Base-by-base conservation (phyloP, 2,329 filamentous ascomycete genomes). In the Aureobasidium mangrovei region DNA sequence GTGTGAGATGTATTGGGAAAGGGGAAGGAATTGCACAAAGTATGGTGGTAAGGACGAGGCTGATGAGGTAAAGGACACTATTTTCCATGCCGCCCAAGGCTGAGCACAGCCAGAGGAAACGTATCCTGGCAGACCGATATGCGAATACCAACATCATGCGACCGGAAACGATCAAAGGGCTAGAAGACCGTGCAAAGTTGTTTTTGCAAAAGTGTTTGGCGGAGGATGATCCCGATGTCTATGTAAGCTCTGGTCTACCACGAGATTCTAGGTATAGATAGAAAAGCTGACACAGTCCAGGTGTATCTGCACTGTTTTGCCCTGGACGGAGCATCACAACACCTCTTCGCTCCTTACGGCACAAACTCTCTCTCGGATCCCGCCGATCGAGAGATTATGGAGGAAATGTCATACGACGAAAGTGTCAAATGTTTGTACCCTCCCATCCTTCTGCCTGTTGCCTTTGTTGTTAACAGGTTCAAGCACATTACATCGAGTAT, bases 271-370 rank as follows among this genome's bases (percentile, higher is more conserved):
- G 7, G 7, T 26, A 10, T 8, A 12, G n/a, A 31, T 29, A 9
- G 18, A 39, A 43, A 6, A 35, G 7, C 7, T 2, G n/a, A 3
- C 4, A 9, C 33, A 24, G 7, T 18, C 18, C 7, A 57, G 55
- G 46, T 58, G 12, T 28, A 54, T 31, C 38, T 58, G 7, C 57
- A 58, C 36, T 58, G 57, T 32, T 58, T 54, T 51, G 57, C 57
- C 3, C 36, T 58, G 10, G 57, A 58, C 42, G 57, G 57, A 27
- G 57, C 48, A 2, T 52, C 45, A 10, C 57, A 58, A 33, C 49
- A 54, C 35, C 46, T 58, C 1, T 58, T 58, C 27, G 46, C 52
- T 35, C 57, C 54, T 8, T 43, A 56, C 32, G 57, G 57, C 6
- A 58, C 57, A 1, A 54, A 56, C 27, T 54, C 57, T 4, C 46